Base-by-base conservation (phyloP, 2,329 filamentous ascomycete genomes). In the Grosmannia serpens region DNA sequence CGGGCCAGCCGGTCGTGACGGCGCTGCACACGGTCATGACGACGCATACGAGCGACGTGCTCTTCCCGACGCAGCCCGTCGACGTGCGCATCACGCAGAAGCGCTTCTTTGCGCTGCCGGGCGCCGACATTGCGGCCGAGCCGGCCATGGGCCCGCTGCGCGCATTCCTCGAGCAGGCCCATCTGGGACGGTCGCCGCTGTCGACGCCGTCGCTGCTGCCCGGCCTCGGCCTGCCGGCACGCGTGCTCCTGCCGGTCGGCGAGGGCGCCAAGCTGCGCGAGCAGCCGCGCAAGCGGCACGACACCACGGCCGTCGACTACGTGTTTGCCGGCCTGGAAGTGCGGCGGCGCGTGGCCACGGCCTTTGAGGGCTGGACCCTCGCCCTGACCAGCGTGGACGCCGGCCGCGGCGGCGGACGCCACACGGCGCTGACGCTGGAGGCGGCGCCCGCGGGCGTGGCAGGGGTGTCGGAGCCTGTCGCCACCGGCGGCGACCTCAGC, bases 321-420 rank as follows among this genome's bases (percentile, higher is more conserved):
- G 61, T 72, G 20, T 81, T 82, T 66, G 71, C 73, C 53, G 78
- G 79, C 9, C 70, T 81, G 1, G 79, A 84, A 64, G 70, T 83
- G 46, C 78, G 76, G 52, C 77, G 77, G 59, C 68, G 70, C 27
- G 67, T 77, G 53, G 69, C 75, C 11, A 68, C 74, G 46, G 66
- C 71, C 2, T 77, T 75, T 66, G 61, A 70, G 8, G 73, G 71
- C 50, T 74, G 77, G 67, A 75, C 66, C 13, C 68, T 84, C 10
- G 72, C 70, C 9, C 82, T 82, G 71, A 78, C 73, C 24, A 76
- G 72, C 64, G 72, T 82, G 61, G 76, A 82, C 61, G 77, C 73
- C 6, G 79, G 79, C 0, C 72, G 73, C 55, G 75, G 77, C 59
- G 77, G 75, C 55, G 79, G 79, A 7, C 75, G 74, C 15, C 72